Percentiles rank a stretch among this genome's conserved stretches.
Conservation (phyloP, 106 monocot genomes). For the Cymbidium sinense region DNA sequence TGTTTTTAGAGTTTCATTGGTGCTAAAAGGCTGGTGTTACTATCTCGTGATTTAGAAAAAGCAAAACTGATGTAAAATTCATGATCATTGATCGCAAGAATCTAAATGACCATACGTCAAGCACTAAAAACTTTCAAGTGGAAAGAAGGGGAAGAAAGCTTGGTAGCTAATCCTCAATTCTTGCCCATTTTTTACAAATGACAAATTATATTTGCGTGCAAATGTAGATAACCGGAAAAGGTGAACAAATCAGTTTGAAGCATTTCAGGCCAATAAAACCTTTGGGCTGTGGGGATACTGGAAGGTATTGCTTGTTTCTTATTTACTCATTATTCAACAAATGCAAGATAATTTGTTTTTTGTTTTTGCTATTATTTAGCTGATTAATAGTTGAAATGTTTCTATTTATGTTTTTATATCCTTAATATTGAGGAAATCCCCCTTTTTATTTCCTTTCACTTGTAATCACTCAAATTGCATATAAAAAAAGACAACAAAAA, state of each 20-base stretch:
- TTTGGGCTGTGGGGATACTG: constrained; percentile 97
- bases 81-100: neutral
- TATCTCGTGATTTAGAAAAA: too few species aligned
- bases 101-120: neutral
- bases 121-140: neutral
- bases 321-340: neutral
- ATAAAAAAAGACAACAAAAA: too few species aligned
- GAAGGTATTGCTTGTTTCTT: constrained; percentile 44
- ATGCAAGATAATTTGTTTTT: neutral
- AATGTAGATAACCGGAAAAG: constrained; percentile 42
- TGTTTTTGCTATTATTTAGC: neutral
- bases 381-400: neutral
- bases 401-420: neutral
- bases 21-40: too few species aligned
- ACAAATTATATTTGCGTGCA: neutral
- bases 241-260: constrained; percentile 68
- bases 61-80: neutral
- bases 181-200: neutral
- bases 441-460: neutral
- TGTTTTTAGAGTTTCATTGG: neutral
- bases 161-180: neutral
- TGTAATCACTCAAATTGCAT: neutral
- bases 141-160: neutral
- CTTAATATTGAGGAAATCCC: neutral
- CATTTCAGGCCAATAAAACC: constrained; percentile 92